phyloP scores from a whole-genome alignment of 2,329 filamentous ascomycete species.

The Cladosporium sphaerospermum region DNA sequence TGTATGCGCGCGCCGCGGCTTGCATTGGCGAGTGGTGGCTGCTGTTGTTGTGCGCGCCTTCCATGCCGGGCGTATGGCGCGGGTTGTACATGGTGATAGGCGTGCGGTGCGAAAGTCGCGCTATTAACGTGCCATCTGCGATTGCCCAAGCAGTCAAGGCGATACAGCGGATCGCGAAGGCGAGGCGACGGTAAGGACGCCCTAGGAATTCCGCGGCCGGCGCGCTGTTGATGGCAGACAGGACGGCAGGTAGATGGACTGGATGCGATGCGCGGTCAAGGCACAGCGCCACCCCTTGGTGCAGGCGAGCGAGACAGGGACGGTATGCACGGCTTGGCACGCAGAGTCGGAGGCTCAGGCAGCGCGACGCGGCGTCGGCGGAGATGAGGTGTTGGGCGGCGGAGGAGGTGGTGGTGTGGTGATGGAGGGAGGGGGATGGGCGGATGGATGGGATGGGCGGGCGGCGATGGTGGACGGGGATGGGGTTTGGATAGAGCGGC shows the following conservation, averaged over 20 bases:
- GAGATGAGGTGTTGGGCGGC: conserved; percentile 8
- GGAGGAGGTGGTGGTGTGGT: conserved; percentile 7
- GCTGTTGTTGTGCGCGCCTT: conserved; percentile 18
- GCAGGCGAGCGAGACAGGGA: neutral
- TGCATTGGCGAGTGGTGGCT: conserved; percentile 31
- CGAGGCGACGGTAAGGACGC: neutral
- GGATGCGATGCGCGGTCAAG: neutral
- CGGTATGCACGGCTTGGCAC: conserved; percentile 5
- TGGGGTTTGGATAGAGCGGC: neutral
- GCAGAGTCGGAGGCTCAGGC: conserved; percentile 3
- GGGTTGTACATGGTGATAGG: neutral
- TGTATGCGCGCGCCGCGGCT: conserved; percentile 27
- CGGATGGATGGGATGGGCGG: neutral
- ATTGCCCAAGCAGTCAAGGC: neutral
- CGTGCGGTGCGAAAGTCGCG: neutral
- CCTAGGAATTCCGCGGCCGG: neutral
- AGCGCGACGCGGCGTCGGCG: conserved; percentile 1
- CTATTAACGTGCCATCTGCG: conserved; percentile 5
- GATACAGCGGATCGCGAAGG: neutral
- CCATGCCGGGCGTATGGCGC: conserved; percentile 14
- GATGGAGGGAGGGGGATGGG: neutral
- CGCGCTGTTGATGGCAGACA: neutral
- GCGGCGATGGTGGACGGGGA: neutral
- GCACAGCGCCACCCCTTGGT: conserved; percentile 1
- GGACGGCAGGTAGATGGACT: neutral